Percentiles rank a stretch among this genome's conserved stretches.
phyloP scores from a whole-genome alignment of 1,284 basidiomycete species.

The Ganoderma lucidum region DNA sequence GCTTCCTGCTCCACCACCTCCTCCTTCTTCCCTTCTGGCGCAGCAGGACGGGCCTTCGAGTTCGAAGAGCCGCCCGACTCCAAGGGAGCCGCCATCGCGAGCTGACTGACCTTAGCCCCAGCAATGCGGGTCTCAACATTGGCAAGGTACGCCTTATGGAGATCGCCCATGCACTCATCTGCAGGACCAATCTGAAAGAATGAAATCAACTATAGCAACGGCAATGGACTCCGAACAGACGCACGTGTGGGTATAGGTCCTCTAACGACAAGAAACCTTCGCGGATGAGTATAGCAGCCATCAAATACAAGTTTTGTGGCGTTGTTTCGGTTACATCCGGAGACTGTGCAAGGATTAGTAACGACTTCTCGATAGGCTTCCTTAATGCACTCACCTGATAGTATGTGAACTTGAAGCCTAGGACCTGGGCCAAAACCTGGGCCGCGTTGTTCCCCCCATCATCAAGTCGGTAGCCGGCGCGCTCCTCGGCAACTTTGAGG shows the following conservation, averaged over 20 bases:
- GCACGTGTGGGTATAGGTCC: conserved; percentile 88
- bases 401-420: conserved; percentile 95
- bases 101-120: conserved; percentile 78
- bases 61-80: conserved; percentile 56
- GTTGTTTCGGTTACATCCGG: conserved; percentile 64
- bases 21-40: conserved; percentile 53
- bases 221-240: conserved; percentile 32
- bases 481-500: conserved; percentile 58
- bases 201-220: background rate
- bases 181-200: conserved; percentile 71
- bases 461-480: conserved; percentile 25
- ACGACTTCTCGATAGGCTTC: background rate
- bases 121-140: conserved; percentile 72
- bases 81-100: conserved; percentile 91
- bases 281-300: conserved; percentile 89
- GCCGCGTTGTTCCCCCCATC: conserved; percentile 48
- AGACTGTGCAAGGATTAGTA: conserved; percentile 48
- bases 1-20: conserved; percentile 55
- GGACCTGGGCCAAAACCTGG: conserved; percentile 85
- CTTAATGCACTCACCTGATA: conserved; percentile 73
- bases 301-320: conserved; percentile 81
- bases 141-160: conserved; percentile 73
- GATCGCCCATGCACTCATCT: conserved; percentile 78
- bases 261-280: conserved; percentile 87
- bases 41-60: conserved; percentile 38